A percentile compares a stretch with the other conserved stretches of the same genome.
Evolutionary conservation across 2,329 filamentous ascomycete genomes (phyloP).

Genomic region (Talaromyces sp.): DNA sequence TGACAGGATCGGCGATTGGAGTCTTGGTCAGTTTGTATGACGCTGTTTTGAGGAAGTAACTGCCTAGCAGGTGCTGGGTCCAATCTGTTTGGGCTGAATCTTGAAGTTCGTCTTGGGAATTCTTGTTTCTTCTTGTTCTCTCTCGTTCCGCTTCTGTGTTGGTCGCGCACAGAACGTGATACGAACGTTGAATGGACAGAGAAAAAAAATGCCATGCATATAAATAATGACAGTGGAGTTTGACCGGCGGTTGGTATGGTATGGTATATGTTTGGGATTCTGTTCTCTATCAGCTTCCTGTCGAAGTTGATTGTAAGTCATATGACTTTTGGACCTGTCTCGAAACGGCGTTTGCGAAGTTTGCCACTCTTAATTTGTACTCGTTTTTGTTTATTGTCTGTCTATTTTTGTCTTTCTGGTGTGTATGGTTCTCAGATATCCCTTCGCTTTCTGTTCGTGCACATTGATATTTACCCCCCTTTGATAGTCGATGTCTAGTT

Average conservation of each 20-base stretch:
- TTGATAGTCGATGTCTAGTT: not conserved
- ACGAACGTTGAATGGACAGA: not conserved
- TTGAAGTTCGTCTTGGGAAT: not conserved
- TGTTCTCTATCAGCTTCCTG: not conserved
- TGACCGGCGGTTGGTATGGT: conserved; percentile 1
- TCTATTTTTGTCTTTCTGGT: conserved; percentile 20
- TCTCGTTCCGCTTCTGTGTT: not conserved
- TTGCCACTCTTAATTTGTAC: not conserved
- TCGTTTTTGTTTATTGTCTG: conserved; percentile 21
- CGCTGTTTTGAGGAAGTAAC: conserved; percentile 43
- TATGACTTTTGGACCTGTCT: not conserved
- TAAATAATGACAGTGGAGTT: conserved; percentile 19
- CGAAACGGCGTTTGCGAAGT: conserved; percentile 23
- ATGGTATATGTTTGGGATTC: conserved; percentile 10
- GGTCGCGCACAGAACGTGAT: not conserved
- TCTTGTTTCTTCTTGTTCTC: not conserved
- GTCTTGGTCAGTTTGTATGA: conserved; percentile 45
- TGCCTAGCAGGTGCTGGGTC: not conserved
- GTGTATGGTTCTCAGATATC: conserved; percentile 20
- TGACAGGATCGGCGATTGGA: conserved; percentile 43
- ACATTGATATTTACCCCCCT: conserved; percentile 7
- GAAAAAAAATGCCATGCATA: conserved; percentile 13
- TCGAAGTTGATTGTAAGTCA: not conserved
- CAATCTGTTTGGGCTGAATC: not conserved
- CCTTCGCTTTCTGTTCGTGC: conserved; percentile 24